These are phyloP conservation scores for Cyberlindnera japonica DNA, from an alignment of 805 yeast genomes.

Conservation along the genomic window DNA sequence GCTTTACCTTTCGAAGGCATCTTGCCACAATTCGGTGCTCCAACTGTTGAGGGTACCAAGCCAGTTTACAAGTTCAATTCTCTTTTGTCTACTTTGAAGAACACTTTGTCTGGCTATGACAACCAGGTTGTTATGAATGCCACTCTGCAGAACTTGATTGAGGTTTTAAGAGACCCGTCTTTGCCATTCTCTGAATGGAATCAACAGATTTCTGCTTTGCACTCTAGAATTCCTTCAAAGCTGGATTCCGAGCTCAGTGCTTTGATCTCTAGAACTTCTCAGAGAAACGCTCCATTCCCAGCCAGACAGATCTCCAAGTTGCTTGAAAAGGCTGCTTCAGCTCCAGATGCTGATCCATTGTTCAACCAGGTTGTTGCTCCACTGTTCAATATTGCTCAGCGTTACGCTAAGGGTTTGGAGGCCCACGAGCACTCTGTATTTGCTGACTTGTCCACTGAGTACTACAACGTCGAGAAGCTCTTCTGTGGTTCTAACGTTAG, in stretches of 20 bases:
- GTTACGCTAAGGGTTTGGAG: conserved; percentile 70
- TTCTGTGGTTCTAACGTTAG: conserved; percentile 74
- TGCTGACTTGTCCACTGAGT: conserved; percentile 64
- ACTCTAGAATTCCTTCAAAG: conserved; percentile 79
- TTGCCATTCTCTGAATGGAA: conserved; percentile 94
- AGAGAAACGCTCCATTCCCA: conserved; percentile 84
- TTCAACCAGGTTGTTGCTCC: conserved; percentile 67
- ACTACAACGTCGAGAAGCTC: conserved; percentile 70
- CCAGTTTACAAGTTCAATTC: conserved; percentile 71
- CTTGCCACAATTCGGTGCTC: conserved; percentile 83
- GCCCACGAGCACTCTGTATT: conserved; percentile 82
- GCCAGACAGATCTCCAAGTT: conserved; percentile 77
- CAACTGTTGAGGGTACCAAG: conserved; percentile 77
- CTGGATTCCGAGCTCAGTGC: conserved; percentile 65
- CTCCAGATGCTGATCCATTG: conserved; percentile 48
- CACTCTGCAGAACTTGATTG: conserved; percentile 69
- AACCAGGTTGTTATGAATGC: conserved; percentile 91
- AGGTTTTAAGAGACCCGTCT: conserved; percentile 69
- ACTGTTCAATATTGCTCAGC: conserved; percentile 60
- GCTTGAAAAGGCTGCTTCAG: conserved; percentile 56
- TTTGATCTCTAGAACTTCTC: conserved; percentile 60
- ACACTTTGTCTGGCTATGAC: conserved; percentile 88
- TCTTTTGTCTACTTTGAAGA: conserved; percentile 56
- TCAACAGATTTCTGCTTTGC: conserved; percentile 81
- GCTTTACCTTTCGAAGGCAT: conserved; percentile 95